Evolutionary conservation across 805 yeast species (phyloP), one percentile per base, ranked within the genome.

Genomic region (Blastobotrys attinorum): DNA sequence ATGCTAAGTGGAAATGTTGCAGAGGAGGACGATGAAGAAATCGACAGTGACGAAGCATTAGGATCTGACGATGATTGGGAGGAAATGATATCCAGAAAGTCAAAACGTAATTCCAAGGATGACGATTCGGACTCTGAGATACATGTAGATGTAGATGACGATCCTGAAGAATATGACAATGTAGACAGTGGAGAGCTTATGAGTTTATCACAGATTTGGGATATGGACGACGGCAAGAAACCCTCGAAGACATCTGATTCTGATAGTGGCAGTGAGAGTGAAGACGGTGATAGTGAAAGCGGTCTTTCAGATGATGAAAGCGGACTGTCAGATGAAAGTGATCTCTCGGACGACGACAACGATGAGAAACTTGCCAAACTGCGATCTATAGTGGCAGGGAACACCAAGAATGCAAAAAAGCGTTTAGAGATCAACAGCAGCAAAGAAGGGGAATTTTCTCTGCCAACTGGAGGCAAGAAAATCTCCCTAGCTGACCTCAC

Each of bases 131-230:
- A 22, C 5, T n/a, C n/a, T n/a, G n/a, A n/a, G n/a, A n/a, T n/a
- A n/a, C n/a, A n/a, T 5, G 33, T 22, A 15, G 40, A 37, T 52
- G 84, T 77, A 40, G 75, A 70, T 46, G 83, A 77, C 43, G 73
- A 70, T 44, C 81, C 75, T 53, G 76, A 69, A 3, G 90, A 76
- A 10, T 83, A 84, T 57, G 75, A 75, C 21, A 80, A 89, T 56
- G 70, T 83, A 35, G 95, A 86, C 54, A 96, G 86, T 57, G 68
- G 63, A 23, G 83, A 86, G 51, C 70, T 88, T 43, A 72, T 83
- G 47, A 76, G 94, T 0, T 67, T 88, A 32, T 82, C 95, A n/a
- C 88, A 81, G 52, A 88, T 85, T 2, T 87, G 95, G 95, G 96
- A 83, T 57, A 62, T 77, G 63, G 92, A 85, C 59, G 86, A 80